A percentile compares a stretch with the other conserved stretches of the same genome.
phyloP scores from a whole-genome alignment of 2,329 filamentous ascomycete species.

The Chrysosporium queenslandicum region DNA sequence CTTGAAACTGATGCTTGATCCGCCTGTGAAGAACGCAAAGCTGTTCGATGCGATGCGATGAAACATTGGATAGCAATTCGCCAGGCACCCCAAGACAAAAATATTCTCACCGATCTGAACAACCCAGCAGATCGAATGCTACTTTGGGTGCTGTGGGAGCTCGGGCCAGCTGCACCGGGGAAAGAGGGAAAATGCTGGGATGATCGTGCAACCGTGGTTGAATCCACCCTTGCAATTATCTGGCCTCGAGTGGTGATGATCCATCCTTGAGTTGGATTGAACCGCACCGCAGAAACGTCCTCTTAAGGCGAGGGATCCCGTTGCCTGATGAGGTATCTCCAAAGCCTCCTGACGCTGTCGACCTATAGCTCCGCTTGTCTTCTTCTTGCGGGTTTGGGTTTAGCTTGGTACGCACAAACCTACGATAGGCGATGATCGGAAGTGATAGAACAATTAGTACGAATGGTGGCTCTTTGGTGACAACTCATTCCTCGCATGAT shows the following conservation, averaged over 20 bases:
- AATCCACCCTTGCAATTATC: too few species aligned
- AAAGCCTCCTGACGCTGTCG: too few species aligned
- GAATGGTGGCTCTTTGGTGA: not conserved
- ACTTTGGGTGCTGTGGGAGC: not conserved
- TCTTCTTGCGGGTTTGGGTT: too few species aligned
- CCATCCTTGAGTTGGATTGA: too few species aligned
- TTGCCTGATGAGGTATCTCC: too few species aligned
- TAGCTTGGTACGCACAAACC: not conserved
- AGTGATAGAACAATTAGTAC: not conserved
- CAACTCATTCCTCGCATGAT: not conserved
- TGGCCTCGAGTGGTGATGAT: not conserved
- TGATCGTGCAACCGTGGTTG: not conserved
- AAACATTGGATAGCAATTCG: too few species aligned
- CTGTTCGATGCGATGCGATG: too few species aligned
- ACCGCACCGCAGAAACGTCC: too few species aligned
- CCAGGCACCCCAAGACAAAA: not conserved
- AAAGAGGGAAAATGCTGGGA: not conserved
- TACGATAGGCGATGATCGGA: slow-evolving; percentile 5
- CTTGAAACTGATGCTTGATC: too few species aligned
- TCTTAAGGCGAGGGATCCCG: too few species aligned
- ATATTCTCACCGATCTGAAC: not conserved
- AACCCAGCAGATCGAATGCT: not conserved
- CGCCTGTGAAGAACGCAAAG: too few species aligned
- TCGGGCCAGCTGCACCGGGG: not conserved
- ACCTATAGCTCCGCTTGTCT: too few species aligned